These are phyloP conservation scores for Tulasnella sp. DNA, from an alignment of 768 basidiomycete species.

Conservation along the genomic window DNA sequence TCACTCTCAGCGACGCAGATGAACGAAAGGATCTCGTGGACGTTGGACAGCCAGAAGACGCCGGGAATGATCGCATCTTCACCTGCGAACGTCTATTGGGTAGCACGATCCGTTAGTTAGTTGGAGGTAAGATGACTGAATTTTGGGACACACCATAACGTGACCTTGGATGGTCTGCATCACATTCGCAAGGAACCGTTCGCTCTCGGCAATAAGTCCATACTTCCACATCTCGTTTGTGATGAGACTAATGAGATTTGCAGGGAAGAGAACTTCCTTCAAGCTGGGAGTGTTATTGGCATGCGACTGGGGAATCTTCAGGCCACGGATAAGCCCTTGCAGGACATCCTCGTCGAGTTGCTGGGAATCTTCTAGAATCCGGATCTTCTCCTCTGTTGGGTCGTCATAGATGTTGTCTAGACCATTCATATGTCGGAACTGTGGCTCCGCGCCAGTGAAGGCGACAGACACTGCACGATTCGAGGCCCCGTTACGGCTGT, in stretches of 20 bases:
- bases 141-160: conserved; percentile 69
- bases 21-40: conserved; percentile 98
- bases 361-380: conserved; percentile 82
- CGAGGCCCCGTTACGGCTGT: conserved; percentile 58
- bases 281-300: conserved; percentile 83
- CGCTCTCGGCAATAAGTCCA: conserved; percentile 91
- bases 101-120: conserved; percentile 9
- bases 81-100: conserved; percentile 63
- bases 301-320: conserved; percentile 89
- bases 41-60: conserved; percentile 99
- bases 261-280: conserved; percentile 97
- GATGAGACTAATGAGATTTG: conserved; percentile 91
- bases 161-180: conserved; percentile 97
- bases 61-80: conserved; percentile 96
- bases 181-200: conserved; percentile 94
- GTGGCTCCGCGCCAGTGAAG: conserved; percentile 71
- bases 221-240: conserved; percentile 99
- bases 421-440: conserved; percentile 44
- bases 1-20: conserved; percentile 98
- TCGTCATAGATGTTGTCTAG: conserved; percentile 73
- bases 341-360: conserved; percentile 89
- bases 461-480: conserved; percentile 83
- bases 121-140: background rate
- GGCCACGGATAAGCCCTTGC: conserved; percentile 73
- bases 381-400: conserved; percentile 89